Base-by-base conservation (phyloP, 441 rosid species). In the Erodium texanum region DNA sequence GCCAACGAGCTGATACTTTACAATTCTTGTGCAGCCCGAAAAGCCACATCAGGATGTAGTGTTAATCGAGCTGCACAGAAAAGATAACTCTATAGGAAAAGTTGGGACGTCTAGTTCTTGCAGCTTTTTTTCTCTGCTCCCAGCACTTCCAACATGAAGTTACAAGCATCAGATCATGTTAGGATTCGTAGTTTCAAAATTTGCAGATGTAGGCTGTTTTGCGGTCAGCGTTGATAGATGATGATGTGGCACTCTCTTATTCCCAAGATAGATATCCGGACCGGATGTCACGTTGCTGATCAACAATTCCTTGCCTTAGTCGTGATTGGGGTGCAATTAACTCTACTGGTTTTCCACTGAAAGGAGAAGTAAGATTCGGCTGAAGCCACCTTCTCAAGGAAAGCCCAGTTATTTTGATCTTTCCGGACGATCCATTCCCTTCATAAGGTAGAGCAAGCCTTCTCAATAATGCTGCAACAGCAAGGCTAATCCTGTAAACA, bases 211-310 rank as follows among this genome's bases (percentile, higher is more conserved):
- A 5, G 7, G 36, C 3, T 0, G 0, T 32, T 2, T 32, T 32
- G 29, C 29, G 1, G 29, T 5, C 3, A 32, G 3, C 36, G 0
- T 2, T 5, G 7, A 5, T 2, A 2, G 3, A 5, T 32, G 36
- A 32, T 27, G 3, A 27, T 27, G 29, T 27, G 36, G 36, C 7
- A 5, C 77, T 64, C 65, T 66, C 65, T 76, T 76, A 88, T 38
- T 88, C 84, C 73, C 82, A 74, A 75, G 90, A 87, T 3, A 88
- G 74, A 77, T 88, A 71, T n/a, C 90, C 83, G 8, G 84, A 79
- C 68, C 96, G 88, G 70, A 89, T 92, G 70, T 77, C 73, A 72
- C 95, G 91, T 67, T 86, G 98, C 83, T 92, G 95, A 70, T 79
- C 80, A 56, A 62, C 67, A 27, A 90, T 88, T 75, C 82, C 84